Percentiles rank a stretch among this genome's conserved stretches.
Conservation (phyloP, 441 rosid species). For the Eruca vesicaria region DNA sequence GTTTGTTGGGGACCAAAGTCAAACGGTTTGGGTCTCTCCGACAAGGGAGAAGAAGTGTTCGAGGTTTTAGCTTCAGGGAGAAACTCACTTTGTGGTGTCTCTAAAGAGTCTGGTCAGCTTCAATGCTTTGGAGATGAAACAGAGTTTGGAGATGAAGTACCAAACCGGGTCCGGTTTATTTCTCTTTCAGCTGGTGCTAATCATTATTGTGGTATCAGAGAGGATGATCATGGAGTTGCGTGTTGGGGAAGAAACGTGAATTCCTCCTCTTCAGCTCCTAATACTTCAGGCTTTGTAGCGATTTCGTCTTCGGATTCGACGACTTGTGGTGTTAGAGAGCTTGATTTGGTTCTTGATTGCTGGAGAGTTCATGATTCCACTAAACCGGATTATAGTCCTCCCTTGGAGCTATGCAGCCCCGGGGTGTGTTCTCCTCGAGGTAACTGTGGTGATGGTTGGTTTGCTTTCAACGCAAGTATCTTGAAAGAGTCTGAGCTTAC, state of each 20-base stretch:
- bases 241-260: conserved; percentile 72
- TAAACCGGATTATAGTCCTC: conserved; percentile 55
- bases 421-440: conserved; percentile 57
- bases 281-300: conserved; percentile 62
- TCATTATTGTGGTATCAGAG: conserved; percentile 70
- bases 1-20: conserved; percentile 86
- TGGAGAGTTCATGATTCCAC: conserved; percentile 56
- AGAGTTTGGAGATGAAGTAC: conserved; percentile 38
- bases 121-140: conserved; percentile 63
- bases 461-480: conserved; percentile 75
- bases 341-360: conserved; percentile 77
- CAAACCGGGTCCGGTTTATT: conserved; percentile 45
- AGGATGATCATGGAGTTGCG: conserved; percentile 69
- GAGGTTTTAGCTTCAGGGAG: conserved; percentile 60
- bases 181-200: conserved; percentile 63
- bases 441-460: conserved; percentile 49
- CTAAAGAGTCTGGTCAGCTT: conserved; percentile 45
- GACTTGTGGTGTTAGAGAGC: conserved; percentile 70
- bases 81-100: conserved; percentile 62
- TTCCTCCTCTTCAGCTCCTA: conserved; percentile 48
- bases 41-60: conserved; percentile 35
- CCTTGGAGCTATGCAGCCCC: conserved; percentile 74
- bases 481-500: conserved; percentile 65
- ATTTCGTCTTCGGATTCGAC: conserved; percentile 76
- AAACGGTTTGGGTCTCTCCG: conserved; percentile 38